Percentiles rank a stretch among this genome's conserved stretches.
Conservation (phyloP, 106 monocot genomes). For the Allium fistulosum region DNA sequence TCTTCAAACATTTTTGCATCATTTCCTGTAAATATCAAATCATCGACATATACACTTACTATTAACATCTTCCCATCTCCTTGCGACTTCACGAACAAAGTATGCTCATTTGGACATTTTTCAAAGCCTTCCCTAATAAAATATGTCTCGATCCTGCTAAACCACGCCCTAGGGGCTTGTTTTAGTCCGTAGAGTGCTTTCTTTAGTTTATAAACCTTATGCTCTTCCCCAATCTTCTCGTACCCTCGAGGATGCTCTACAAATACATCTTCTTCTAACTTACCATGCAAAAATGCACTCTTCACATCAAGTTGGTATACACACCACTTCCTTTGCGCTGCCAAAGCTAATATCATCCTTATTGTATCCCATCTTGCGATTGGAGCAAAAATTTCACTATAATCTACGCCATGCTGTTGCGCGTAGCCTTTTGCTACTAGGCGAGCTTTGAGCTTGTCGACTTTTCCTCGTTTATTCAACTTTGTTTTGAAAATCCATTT, state of each 20-base stretch:
- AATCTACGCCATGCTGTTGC: not conserved
- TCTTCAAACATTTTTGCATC: not conserved
- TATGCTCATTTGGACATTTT: conserved; percentile 1
- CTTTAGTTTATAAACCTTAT: not conserved
- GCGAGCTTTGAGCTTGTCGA: conserved; percentile 1
- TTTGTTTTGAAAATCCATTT: conserved; percentile 8
- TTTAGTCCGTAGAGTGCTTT: not conserved
- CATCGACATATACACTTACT: not conserved
- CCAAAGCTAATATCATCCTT: not conserved
- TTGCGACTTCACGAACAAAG: not conserved
- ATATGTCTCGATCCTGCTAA: not conserved
- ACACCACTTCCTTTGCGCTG: conserved; percentile 1
- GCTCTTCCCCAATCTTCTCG: not conserved
- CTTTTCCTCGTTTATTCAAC: not conserved
- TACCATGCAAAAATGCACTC: not conserved
- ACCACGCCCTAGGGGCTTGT: not conserved
- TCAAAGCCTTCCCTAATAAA: not conserved
- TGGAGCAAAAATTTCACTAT: not conserved
- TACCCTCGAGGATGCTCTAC: not conserved
- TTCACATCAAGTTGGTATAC: not conserved
- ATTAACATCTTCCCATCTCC: not conserved
- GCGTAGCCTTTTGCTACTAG: conserved; percentile 2
- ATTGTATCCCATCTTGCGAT: not conserved
- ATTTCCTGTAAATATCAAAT: not conserved
- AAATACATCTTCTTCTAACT: not conserved